Percentiles rank a stretch among this genome's conserved stretches.
Conservation (phyloP, 108 stramenopile species). For the Cylindrotheca fusiformis region DNA sequence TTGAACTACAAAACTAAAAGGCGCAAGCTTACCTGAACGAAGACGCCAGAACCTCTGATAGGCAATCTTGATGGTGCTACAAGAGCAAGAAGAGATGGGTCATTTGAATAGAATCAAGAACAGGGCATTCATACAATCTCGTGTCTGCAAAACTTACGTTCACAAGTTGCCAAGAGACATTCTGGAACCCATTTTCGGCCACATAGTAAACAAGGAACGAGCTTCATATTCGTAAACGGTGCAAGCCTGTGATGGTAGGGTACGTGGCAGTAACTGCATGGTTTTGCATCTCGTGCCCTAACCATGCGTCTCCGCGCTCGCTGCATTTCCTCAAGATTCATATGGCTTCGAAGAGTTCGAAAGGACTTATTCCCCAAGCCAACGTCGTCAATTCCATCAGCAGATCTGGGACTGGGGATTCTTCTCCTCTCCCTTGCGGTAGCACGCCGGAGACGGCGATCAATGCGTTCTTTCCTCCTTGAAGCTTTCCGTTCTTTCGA, state of each 20-base stretch:
- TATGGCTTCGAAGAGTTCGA: too few relatives aligned
- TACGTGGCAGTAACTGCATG: constrained; percentile 93
- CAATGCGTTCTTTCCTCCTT: not conserved
- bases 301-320: constrained; percentile 39
- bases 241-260: constrained; percentile 93
- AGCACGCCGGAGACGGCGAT: not conserved
- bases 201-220: constrained; percentile 89
- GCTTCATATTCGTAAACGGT: constrained; percentile 94
- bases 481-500: too few relatives aligned
- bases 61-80: constrained; percentile 78
- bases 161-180: constrained; percentile 27
- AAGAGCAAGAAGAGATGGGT: too few relatives aligned
- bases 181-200: constrained; percentile 93
- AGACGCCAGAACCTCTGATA: constrained; percentile 85
- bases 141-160: too few relatives aligned
- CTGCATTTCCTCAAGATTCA: too few relatives aligned
- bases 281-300: constrained; percentile 62
- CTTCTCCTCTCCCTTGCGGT: not conserved
- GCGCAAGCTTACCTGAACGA: too few relatives aligned
- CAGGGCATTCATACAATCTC: not conserved
- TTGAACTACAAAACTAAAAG: too few relatives aligned
- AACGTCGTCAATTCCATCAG: too few relatives aligned
- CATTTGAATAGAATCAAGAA: constrained; percentile 9
- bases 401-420: too few relatives aligned
- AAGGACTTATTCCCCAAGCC: too few relatives aligned